Base-by-base conservation (phyloP, 225 moss, liverwort and hornwort species). In the Physcomitrium patens region DNA sequence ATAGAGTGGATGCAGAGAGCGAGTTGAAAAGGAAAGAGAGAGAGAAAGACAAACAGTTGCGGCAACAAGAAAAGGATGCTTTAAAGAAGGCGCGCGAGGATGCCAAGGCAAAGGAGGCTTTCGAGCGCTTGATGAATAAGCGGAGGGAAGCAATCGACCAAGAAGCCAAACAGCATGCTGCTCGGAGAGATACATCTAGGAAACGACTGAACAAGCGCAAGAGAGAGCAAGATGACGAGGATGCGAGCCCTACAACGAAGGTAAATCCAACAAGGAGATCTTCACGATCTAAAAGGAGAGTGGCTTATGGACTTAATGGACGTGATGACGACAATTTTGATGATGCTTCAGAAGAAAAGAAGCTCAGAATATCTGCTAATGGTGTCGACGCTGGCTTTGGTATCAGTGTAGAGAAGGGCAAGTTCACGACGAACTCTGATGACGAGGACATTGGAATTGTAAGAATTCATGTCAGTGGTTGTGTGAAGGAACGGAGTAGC, bases 1-100 rank as follows among this genome's bases (percentile, higher is more conserved):
- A 93, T 0, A 81, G 92, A 80, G 74, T 90, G 31, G 87, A 89
- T 72, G 87, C 87, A 24, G 91, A 92, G 82, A 93, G 87, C 77
- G 93, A 92, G 65, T 42, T 76, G n/a, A 96, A 92, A 81, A 81
- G 89, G 66, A 90, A 78, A 63, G 86, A 85, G 71, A 93, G 78
- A 68, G 96, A 84, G 74, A 79, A 80, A 12, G 86, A 87, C 73
- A 89, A 85, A 75, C n/a, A n/a, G n/a, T n/a, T n/a, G n/a, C n/a
- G n/a, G n/a, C n/a, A n/a, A n/a, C 87, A 86, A 67, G 86, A 88
- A 65, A 81, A 63, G 31, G 91, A 87, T 63, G 89, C 87, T 37
- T 16, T 54, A 9, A 83, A 68, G 31, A 94, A 82, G 79, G 79
- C 76, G 0, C 75, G 80, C 49, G 86, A 89, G 11, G 70, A 78